phyloP scores from a whole-genome alignment of 1,284 basidiomycete species.

The Melampsora larici-populina region DNA sequence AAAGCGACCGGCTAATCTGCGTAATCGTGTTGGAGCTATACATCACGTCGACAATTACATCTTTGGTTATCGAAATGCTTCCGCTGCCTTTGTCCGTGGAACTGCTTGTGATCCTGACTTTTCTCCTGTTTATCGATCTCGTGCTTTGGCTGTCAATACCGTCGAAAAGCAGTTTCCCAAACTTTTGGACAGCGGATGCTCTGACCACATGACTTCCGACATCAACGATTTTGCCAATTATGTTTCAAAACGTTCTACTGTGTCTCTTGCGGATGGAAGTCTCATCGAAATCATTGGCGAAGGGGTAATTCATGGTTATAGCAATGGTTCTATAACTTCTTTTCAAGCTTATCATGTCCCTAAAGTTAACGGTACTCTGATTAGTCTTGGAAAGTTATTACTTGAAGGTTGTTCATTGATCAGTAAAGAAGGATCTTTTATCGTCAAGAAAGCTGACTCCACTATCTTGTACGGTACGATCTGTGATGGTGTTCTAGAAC shows the following conservation, averaged over 20 bases:
- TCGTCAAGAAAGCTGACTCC: neutral
- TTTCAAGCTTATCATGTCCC: constrained; percentile 1
- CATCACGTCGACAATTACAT: no score
- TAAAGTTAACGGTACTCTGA: neutral
- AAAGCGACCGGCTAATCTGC: no score
- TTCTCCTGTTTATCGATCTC: no score
- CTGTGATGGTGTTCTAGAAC: neutral
- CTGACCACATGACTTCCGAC: constrained; percentile 3
- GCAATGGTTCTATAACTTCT: neutral
- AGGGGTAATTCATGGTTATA: neutral
- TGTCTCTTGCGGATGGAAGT: neutral
- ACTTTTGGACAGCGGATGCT: constrained; percentile 11
- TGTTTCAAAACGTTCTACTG: neutral
- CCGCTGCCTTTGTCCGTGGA: no score
- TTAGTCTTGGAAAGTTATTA: constrained; percentile 13
- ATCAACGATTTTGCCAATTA: neutral
- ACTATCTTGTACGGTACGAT: neutral
- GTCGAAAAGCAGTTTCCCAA: neutral
- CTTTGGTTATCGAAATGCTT: no score
- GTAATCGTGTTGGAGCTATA: no score
- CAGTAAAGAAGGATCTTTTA: neutral
- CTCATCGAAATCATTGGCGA: neutral
- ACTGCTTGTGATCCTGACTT: no score
- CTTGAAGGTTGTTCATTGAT: constrained; percentile 7
- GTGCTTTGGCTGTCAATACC: no score